phyloP scores from a whole-genome alignment of 768 basidiomycete genomes.

The Dictyophora rubrovolvata region DNA sequence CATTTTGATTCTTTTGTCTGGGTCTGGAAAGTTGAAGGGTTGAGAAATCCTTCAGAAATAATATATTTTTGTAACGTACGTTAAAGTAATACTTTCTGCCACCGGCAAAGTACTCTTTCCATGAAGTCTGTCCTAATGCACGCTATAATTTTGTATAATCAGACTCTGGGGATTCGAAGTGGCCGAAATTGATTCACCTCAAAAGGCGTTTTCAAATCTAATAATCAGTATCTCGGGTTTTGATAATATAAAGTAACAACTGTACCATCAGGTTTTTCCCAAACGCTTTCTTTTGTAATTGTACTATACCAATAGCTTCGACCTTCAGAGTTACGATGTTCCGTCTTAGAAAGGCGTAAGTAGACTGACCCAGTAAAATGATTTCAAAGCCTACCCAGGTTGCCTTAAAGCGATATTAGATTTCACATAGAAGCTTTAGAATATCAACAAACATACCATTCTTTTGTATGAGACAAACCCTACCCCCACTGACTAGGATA shows the following conservation, averaged over 20 bases:
- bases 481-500: no score
- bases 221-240: neutral
- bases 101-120: slow-evolving; percentile 94
- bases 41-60: neutral
- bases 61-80: slow-evolving; percentile 29
- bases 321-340: slow-evolving; percentile 93
- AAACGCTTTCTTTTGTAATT: slow-evolving; percentile 79
- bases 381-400: no score
- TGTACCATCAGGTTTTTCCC: slow-evolving; percentile 95
- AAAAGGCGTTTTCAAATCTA: slow-evolving; percentile 84
- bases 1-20: slow-evolving; percentile 91
- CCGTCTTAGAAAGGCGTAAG: slow-evolving; percentile 43
- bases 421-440: no score
- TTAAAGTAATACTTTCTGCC: slow-evolving; percentile 89
- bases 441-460: no score
- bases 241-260: slow-evolving; percentile 6
- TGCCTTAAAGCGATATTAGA: no score
- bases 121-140: slow-evolving; percentile 81
- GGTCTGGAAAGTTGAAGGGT: slow-evolving; percentile 34
- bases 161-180: slow-evolving; percentile 3
- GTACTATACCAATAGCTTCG: slow-evolving; percentile 98
- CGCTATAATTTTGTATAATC: slow-evolving; percentile 36
- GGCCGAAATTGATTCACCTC: slow-evolving; percentile 45
- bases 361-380: no score
- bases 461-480: no score